These are phyloP conservation scores for Triadica sebifera DNA, from an alignment of 345 rosid genomes.

Conservation along the genomic window DNA sequence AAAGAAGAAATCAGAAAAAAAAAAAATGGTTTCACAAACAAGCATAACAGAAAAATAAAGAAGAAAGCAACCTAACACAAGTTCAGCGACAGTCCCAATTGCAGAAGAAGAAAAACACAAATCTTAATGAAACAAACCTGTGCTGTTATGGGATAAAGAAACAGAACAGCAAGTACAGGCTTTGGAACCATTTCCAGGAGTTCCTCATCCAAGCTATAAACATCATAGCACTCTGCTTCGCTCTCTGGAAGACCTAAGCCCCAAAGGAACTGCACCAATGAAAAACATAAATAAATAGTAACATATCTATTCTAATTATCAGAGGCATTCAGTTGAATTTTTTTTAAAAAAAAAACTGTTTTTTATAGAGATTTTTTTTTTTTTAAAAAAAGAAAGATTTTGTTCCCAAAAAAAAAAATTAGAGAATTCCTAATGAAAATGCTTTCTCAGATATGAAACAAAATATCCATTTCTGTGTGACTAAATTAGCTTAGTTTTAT, in stretches of 20 bases:
- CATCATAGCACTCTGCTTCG: slow-evolving; percentile 80
- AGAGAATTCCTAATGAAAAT: neutral
- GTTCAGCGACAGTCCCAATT: neutral
- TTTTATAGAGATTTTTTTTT: too few relatives aligned
- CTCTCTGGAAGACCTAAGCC: slow-evolving; percentile 68
- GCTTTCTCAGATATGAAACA: neutral
- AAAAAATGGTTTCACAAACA: neutral
- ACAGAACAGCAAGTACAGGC: slow-evolving; percentile 90
- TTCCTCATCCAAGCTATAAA: slow-evolving; percentile 83
- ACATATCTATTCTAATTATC: neutral
- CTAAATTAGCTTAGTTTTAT: neutral
- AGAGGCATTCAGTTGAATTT: neutral
- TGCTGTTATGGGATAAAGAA: slow-evolving; percentile 75
- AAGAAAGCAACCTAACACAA: neutral
- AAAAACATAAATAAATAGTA: slow-evolving; percentile 5
- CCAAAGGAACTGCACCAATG: slow-evolving; percentile 64
- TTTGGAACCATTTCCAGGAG: slow-evolving; percentile 83
- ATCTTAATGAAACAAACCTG: slow-evolving; percentile 44
- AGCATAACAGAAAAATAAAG: too few relatives aligned
- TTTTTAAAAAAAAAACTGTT: too few relatives aligned
- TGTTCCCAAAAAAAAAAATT: too few relatives aligned
- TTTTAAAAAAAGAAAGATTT: too few relatives aligned
- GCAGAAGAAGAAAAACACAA: neutral
- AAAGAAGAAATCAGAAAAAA: neutral
- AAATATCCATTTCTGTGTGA: neutral